A percentile compares a stretch with the other conserved stretches of the same genome.
phyloP scores from a whole-genome alignment of 2,329 filamentous ascomycete species.

The Fusarium sublunatum region DNA sequence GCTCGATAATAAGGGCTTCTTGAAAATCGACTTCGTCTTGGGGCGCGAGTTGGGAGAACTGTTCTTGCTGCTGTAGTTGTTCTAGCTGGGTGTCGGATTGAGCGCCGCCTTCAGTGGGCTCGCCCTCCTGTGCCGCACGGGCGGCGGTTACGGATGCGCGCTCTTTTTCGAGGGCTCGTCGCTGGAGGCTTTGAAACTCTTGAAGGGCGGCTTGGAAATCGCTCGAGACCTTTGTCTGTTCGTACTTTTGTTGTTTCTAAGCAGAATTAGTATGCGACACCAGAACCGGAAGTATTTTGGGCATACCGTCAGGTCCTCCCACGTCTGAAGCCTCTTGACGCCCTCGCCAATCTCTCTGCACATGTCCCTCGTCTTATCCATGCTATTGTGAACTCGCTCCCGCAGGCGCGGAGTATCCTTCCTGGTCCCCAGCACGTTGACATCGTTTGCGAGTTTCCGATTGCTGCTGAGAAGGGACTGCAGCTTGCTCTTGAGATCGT shows the following conservation, averaged over 20 bases:
- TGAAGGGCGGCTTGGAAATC: slow-evolving; percentile 90
- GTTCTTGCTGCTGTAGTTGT: slow-evolving; percentile 72
- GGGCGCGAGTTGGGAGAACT: slow-evolving; percentile 80
- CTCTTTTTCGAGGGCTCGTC: slow-evolving; percentile 90
- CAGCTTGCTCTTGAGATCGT: slow-evolving; percentile 85
- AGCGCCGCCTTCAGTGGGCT: slow-evolving; percentile 52
- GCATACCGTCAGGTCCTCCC: slow-evolving; percentile 82
- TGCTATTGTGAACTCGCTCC: slow-evolving; percentile 86
- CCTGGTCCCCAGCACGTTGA: slow-evolving; percentile 86
- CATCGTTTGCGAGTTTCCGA: slow-evolving; percentile 83
- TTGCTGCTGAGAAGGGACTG: slow-evolving; percentile 92
- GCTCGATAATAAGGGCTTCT: slow-evolving; percentile 93
- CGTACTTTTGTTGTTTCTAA: slow-evolving; percentile 94
- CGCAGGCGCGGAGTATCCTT: slow-evolving; percentile 91
- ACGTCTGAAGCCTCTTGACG: slow-evolving; percentile 89
- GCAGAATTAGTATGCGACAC: slow-evolving; percentile 25
- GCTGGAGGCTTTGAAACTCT: slow-evolving; percentile 94
- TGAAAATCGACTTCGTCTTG: slow-evolving; percentile 99
- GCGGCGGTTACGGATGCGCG: slow-evolving; percentile 86
- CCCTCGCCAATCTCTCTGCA: slow-evolving; percentile 95
- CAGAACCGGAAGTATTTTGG: not conserved
- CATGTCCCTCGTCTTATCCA: slow-evolving; percentile 85
- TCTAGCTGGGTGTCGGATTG: slow-evolving; percentile 58
- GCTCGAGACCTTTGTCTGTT: slow-evolving; percentile 91
- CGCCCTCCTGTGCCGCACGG: slow-evolving; percentile 79